A percentile compares a stretch with the other conserved stretches of the same genome.
phyloP scores from a whole-genome alignment of 2,329 filamentous ascomycete genomes.

The Juglanconis juglandina region DNA sequence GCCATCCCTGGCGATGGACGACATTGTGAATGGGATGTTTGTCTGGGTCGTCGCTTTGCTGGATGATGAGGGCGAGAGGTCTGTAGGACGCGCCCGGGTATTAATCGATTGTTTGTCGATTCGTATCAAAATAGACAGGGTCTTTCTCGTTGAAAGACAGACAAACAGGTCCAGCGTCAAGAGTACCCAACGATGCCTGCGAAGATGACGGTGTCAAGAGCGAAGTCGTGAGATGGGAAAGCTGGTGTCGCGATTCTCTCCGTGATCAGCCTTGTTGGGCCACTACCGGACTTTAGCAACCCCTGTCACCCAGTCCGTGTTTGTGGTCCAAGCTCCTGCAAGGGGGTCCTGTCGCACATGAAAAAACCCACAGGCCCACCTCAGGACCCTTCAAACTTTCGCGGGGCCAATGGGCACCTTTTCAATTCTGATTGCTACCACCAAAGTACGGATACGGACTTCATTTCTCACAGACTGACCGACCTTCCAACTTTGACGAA shows the following conservation, averaged over 20 bases:
- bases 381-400: background rate
- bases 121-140: background rate
- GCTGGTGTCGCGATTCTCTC: constrained; percentile 1
- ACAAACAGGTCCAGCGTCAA: too few relatives aligned
- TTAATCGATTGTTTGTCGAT: background rate
- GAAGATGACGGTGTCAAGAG: background rate
- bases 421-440: constrained; percentile 15
- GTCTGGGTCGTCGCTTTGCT: background rate
- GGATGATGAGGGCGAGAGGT: background rate
- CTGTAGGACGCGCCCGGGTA: background rate
- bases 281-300: background rate
- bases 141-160: background rate
- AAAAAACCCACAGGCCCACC: background rate
- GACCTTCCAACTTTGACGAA: background rate
- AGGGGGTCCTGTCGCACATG: background rate
- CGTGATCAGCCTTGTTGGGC: background rate
- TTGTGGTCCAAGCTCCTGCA: constrained; percentile 1
- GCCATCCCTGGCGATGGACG: constrained; percentile 10
- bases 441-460: background rate
- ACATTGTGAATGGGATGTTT: background rate
- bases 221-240: background rate
- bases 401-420: constrained; percentile 13
- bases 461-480: background rate
- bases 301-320: background rate
- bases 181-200: background rate